A percentile compares a stretch with the other conserved stretches of the same genome.
These are phyloP conservation scores for Zhuliangozyma blackwelliae DNA, from an alignment of 1,139 yeast species.

Conservation along the genomic window DNA sequence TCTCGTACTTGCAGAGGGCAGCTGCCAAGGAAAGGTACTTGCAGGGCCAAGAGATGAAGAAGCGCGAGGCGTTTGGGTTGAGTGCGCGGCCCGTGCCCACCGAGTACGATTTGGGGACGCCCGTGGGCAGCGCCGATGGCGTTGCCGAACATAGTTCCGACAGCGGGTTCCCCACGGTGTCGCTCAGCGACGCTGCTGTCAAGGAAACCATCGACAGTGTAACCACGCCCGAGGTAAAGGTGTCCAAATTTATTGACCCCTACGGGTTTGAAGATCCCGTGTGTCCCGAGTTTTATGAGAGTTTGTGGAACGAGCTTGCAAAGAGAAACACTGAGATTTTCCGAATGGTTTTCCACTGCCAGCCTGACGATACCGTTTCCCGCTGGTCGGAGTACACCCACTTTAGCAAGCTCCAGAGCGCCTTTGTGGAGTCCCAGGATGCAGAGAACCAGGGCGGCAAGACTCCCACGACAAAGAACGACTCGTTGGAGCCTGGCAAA, in stretches of 20 bases:
- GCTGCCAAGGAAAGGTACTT: slow-evolving; percentile 39
- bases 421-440: slow-evolving; percentile 50
- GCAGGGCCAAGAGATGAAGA: slow-evolving; percentile 29
- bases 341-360: slow-evolving; percentile 85
- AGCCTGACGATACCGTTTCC: slow-evolving; percentile 85
- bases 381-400: slow-evolving; percentile 89
- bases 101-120: background rate
- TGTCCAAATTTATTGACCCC: slow-evolving; percentile 69
- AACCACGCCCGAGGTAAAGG: slow-evolving; percentile 26
- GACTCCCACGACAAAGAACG: background rate
- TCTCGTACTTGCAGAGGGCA: slow-evolving; percentile 65
- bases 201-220: slow-evolving; percentile 39
- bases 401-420: slow-evolving; percentile 52
- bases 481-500: too few relatives aligned
- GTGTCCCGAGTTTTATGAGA: slow-evolving; percentile 72
- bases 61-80: slow-evolving; percentile 33
- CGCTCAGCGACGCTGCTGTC: slow-evolving; percentile 44
- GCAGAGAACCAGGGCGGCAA: background rate
- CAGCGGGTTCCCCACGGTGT: slow-evolving; percentile 15
- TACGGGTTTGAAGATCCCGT: slow-evolving; percentile 85
- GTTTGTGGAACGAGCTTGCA: slow-evolving; percentile 85
- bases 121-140: slow-evolving; percentile 2
- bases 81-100: slow-evolving; percentile 11
- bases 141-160: background rate
- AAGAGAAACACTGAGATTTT: slow-evolving; percentile 76